A percentile compares a stretch with the other conserved stretches of the same genome.
phyloP scores from a whole-genome alignment of 2,329 filamentous ascomycete species.

The Calonectria naviculata region DNA sequence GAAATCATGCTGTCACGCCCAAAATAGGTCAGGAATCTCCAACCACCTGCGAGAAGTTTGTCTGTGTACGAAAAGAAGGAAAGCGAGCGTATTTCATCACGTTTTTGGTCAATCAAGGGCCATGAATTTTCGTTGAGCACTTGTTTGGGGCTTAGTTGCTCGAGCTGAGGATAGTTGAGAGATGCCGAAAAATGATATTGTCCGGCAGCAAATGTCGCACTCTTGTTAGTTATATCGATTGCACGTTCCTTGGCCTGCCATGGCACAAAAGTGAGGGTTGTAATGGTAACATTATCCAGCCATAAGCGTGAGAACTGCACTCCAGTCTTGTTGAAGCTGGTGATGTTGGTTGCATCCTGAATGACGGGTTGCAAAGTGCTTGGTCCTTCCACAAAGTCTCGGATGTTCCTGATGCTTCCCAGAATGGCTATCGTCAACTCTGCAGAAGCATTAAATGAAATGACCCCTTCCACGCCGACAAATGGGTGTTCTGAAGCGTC shows the following conservation, averaged over 20 bases:
- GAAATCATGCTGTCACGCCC: constrained; percentile 74
- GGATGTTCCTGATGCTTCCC: constrained; percentile 71
- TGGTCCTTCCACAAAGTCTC: constrained; percentile 71
- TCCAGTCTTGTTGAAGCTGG: constrained; percentile 51
- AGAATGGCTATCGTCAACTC: constrained; percentile 66
- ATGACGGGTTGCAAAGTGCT: constrained; percentile 62
- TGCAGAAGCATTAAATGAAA: constrained; percentile 69
- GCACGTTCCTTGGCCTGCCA: constrained; percentile 35
- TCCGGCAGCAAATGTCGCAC: constrained; percentile 61
- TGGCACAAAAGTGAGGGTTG: constrained; percentile 60
- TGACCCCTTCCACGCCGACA: constrained; percentile 63
- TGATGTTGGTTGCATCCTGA: constrained; percentile 63
- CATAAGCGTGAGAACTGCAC: constrained; percentile 64
- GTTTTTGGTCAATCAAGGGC: constrained; percentile 55
- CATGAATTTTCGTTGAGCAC: constrained; percentile 62
- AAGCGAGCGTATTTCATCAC: constrained; percentile 50
- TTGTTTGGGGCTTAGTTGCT: constrained; percentile 60
- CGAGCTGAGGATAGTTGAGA: constrained; percentile 71
- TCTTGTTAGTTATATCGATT: constrained; percentile 50
- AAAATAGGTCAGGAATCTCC: constrained; percentile 76
- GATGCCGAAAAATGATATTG: constrained; percentile 68
- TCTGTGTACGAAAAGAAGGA: constrained; percentile 73
- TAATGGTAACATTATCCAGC: constrained; percentile 71
- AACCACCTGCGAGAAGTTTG: constrained; percentile 72
- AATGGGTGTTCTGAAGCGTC: constrained; percentile 47